phyloP scores from a whole-genome alignment of 441 rosid species.

The Biscutella laevigata region DNA sequence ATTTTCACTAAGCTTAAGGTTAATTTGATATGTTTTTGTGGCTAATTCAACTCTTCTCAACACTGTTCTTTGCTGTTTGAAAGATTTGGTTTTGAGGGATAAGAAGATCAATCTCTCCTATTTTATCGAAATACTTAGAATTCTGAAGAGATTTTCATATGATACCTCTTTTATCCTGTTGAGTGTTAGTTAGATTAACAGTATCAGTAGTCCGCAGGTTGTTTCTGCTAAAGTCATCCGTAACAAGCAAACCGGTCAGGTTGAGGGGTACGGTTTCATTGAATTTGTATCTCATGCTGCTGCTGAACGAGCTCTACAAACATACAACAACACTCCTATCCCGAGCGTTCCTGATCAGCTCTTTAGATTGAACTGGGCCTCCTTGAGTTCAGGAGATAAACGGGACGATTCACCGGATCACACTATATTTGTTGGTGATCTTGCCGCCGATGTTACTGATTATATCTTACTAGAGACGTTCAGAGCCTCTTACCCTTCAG shows the following conservation, averaged over 20 bases:
- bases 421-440: slow-evolving; percentile 85
- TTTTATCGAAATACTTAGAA: background rate
- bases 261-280: slow-evolving; percentile 88
- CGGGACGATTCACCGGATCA: slow-evolving; percentile 75
- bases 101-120: background rate
- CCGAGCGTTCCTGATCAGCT: slow-evolving; percentile 56
- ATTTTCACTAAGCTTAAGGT: background rate
- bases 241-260: slow-evolving; percentile 54
- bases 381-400: slow-evolving; percentile 74
- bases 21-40: background rate
- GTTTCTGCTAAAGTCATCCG: slow-evolving; percentile 71
- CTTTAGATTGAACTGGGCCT: slow-evolving; percentile 88
- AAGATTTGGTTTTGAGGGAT: slow-evolving; percentile 5
- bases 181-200: background rate
- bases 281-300: slow-evolving; percentile 64
- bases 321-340: slow-evolving; percentile 62
- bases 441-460: slow-evolving; percentile 86
- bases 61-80: background rate
- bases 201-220: slow-evolving; percentile 31
- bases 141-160: background rate
- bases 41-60: background rate
- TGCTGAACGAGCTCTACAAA: slow-evolving; percentile 71
- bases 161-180: background rate
- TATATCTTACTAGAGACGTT: slow-evolving; percentile 68
- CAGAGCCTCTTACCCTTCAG: slow-evolving; percentile 48